Base-by-base conservation (phyloP, 2,329 filamentous ascomycete genomes). In the Penicillium sp. region DNA sequence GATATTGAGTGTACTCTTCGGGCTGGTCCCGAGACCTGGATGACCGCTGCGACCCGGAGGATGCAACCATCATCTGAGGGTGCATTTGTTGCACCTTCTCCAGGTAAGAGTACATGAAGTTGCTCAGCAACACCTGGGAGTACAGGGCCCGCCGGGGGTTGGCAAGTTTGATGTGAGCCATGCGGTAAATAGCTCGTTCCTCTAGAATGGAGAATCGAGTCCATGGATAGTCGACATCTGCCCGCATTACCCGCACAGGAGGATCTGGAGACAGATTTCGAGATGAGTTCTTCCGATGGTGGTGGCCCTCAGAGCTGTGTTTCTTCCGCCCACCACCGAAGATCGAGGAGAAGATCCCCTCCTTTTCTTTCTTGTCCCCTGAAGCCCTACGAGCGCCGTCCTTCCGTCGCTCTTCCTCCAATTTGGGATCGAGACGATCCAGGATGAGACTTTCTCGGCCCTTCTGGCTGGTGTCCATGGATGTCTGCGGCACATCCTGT, bases 11-110 rank as follows among this genome's bases (percentile, higher is more conserved):
- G 48, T 68, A 69, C 45, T 72, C 69, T 20, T 70, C 68, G 19
- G 62, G 57, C 37, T 69, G 64, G 7, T 68, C 62, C 28, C 58
- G 54, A 30, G 57, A 51, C 36, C 65, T 59, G 25, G 70, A 65
- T 30, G 67, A 62, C 45, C 85, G 83, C 56, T 89, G 88, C 23
- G 86, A 82, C 11, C 76, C 72, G 36, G 86, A 90, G 23, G 86
- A 79, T n/a, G 87, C 87, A 29, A 94, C 83, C 57, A 94, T 87
- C 69, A 96, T 87, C 60, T 94, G 87, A 29, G 93, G 93, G 65
- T 98, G 93, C 87, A 96, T 96, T 58, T 94, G 89, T 69, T 98
- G 93, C 31, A 98, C 93, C 66, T 97, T 98, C 47, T 93, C 93
- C 50, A 98, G 78, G 64, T 98, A 98, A 41, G 89, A 93, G 71